Evolutionary conservation across 306 rosid species (phyloP).

Genomic region (Benincasa hispida): DNA sequence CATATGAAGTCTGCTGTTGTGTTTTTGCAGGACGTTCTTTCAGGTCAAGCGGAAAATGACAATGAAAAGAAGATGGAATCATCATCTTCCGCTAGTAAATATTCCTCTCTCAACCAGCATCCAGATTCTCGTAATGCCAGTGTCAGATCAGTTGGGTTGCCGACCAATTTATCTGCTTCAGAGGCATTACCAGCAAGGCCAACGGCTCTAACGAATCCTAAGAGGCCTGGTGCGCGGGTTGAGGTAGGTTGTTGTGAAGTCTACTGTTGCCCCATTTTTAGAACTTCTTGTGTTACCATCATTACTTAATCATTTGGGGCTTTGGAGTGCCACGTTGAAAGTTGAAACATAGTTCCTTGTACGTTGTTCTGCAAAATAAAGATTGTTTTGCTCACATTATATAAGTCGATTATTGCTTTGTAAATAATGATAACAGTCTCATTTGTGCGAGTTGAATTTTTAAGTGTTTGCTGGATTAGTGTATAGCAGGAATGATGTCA

Average conservation of each 20-base stretch:
- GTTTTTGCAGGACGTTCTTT: constrained; percentile 34
- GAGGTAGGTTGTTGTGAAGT: constrained; percentile 45
- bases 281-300: neutral
- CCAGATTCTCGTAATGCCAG: neutral
- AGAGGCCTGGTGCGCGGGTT: constrained; percentile 33
- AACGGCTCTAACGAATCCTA: constrained; percentile 21
- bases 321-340: neutral
- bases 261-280: neutral
- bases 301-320: neutral
- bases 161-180: constrained; percentile 4
- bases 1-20: constrained; percentile 8
- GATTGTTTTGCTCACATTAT: neutral
- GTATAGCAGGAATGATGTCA: neutral
- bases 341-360: neutral
- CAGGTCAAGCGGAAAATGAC: constrained; percentile 32
- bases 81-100: constrained; percentile 22
- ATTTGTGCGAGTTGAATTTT: neutral
- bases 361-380: neutral
- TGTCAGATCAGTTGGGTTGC: constrained; percentile 6
- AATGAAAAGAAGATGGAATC: constrained; percentile 30
- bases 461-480: neutral
- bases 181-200: neutral
- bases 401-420: neutral
- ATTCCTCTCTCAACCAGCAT: constrained; percentile 17
- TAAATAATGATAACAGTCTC: neutral